A percentile compares a stretch with the other conserved stretches of the same genome.
Evolutionary conservation across 2,329 filamentous ascomycete species (phyloP).

Genomic region (Sordariomycetes sp.): DNA sequence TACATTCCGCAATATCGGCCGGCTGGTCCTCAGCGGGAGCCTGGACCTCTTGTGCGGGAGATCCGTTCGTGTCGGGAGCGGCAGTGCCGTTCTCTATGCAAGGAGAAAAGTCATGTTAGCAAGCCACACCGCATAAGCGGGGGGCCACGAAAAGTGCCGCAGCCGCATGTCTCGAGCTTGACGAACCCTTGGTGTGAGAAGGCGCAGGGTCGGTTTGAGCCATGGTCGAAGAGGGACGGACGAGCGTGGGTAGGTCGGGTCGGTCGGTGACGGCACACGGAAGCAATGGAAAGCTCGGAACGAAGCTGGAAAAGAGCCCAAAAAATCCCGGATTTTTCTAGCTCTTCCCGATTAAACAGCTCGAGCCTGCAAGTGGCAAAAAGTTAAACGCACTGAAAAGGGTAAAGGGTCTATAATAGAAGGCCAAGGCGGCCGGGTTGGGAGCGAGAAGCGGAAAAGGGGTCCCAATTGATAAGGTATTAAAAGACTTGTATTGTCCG

Average conservation of each 20-base stretch:
- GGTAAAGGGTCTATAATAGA: constrained; percentile 1
- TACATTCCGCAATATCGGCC: constrained; percentile 19
- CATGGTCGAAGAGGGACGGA: background rate
- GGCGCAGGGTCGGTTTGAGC: constrained; percentile 2
- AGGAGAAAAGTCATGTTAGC: background rate
- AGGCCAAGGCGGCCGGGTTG: background rate
- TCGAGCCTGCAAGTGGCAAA: background rate
- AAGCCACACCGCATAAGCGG: background rate
- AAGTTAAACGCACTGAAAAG: background rate
- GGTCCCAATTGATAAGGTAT: background rate
- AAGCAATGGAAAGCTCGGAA: constrained; percentile 1
- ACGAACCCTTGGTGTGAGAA: constrained; percentile 3
- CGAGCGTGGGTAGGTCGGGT: background rate
- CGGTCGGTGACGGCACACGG: background rate
- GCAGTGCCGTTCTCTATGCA: constrained; percentile 1
- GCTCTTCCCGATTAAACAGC: background rate
- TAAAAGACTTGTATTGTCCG: constrained; percentile 3
- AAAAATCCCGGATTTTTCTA: background rate
- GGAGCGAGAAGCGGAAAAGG: background rate
- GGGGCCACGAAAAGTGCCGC: background rate
- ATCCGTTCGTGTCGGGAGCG: background rate
- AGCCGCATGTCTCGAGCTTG: background rate
- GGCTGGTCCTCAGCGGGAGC: constrained; percentile 14
- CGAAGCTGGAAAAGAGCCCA: background rate
- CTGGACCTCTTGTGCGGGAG: constrained; percentile 12